phyloP scores from a whole-genome alignment of 179 eudicot genomes.

The Silene coronaria region DNA sequence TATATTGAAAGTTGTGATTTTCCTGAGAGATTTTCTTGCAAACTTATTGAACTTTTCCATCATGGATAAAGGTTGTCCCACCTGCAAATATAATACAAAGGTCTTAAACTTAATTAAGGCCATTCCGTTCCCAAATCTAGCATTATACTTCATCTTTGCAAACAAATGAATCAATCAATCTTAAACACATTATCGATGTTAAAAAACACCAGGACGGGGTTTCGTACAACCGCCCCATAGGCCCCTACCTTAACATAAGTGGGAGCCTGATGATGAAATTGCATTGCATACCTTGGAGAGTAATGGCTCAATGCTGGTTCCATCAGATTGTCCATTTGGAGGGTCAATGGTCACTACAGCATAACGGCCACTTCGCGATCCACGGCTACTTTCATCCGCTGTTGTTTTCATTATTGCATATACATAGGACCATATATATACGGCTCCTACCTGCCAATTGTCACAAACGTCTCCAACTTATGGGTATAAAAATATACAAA shows the following conservation, averaged over 20 bases:
- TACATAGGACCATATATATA: conserved; percentile 79
- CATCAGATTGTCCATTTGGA: conserved; percentile 4
- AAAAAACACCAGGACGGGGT: no score
- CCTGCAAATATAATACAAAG: conserved; percentile 7
- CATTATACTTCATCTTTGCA: no score
- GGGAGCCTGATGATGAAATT: neutral
- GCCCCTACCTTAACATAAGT: no score
- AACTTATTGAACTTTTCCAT: conserved; percentile 23
- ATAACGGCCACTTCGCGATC: conserved; percentile 9
- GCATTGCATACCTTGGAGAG: conserved; percentile 35
- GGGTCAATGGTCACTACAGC: conserved; percentile 13
- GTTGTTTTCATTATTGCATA: conserved; percentile 57
- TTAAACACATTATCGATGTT: no score
- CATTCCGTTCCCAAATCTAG: no score
- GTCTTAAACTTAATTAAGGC: neutral
- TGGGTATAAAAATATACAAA: neutral
- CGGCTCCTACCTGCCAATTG: conserved; percentile 63
- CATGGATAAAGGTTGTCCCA: conserved; percentile 18
- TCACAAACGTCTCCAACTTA: neutral
- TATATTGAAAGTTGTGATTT: conserved; percentile 25
- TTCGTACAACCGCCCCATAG: no score
- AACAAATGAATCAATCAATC: no score
- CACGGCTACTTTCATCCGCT: conserved; percentile 29
- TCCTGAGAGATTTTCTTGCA: conserved; percentile 8
- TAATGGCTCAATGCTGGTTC: conserved; percentile 37